Evolutionary conservation across 108 stramenopile genomes (phyloP).

Genomic region (Cafeteria roenbergensis): DNA sequence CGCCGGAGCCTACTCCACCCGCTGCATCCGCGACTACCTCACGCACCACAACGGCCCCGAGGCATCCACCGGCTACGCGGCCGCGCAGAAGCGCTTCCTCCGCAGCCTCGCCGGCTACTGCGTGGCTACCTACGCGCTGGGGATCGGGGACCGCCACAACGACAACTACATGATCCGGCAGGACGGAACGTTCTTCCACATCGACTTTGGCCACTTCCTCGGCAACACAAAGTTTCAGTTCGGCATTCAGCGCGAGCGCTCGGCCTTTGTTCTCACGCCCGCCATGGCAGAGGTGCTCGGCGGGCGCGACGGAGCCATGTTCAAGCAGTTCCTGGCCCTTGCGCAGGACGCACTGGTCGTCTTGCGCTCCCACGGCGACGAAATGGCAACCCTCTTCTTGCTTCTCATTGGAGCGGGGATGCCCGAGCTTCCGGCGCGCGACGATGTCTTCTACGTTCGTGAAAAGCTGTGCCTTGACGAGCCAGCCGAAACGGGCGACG

Average conservation of each 20-base stretch:
- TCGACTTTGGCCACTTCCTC: slow-evolving; percentile 27
- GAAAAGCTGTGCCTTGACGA: slow-evolving; percentile 15
- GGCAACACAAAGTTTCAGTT: slow-evolving; percentile 15
- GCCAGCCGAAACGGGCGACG: slow-evolving; percentile 14
- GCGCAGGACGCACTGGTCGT: slow-evolving; percentile 15
- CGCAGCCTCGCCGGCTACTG: slow-evolving; percentile 20
- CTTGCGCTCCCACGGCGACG: slow-evolving; percentile 13
- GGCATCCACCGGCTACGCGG: neutral
- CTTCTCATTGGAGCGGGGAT: slow-evolving; percentile 23
- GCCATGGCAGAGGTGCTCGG: slow-evolving; percentile 16
- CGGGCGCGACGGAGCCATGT: neutral
- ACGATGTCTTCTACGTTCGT: slow-evolving; percentile 23
- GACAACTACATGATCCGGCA: slow-evolving; percentile 26
- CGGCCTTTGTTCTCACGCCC: slow-evolving; percentile 14
- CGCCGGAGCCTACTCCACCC: neutral
- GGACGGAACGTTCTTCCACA: slow-evolving; percentile 23
- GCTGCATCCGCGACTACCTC: neutral
- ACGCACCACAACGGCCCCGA: neutral
- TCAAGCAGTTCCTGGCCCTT: neutral
- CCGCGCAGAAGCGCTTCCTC: slow-evolving; percentile 4
- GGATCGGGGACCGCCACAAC: slow-evolving; percentile 27
- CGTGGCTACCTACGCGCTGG: slow-evolving; percentile 25
- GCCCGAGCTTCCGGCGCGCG: slow-evolving; percentile 21
- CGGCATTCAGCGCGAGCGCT: slow-evolving; percentile 5
- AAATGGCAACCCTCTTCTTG: slow-evolving; percentile 20